Conservation (phyloP, 495 filamentous ascomycete species). For the Aspergillus coremiiformis region DNA sequence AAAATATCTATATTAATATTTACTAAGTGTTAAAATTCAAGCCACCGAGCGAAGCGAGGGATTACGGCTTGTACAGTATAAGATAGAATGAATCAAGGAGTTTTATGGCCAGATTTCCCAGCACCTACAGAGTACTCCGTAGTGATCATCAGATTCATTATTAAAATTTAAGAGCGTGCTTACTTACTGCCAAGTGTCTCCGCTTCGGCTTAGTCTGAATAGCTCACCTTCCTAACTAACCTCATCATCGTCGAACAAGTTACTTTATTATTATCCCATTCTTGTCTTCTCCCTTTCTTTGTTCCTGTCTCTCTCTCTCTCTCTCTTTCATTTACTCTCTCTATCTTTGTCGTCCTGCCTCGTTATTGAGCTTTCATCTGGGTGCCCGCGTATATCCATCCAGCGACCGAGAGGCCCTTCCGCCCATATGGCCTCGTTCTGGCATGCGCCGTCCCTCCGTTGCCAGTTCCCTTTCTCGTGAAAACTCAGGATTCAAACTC, state of each 20-base stretch:
- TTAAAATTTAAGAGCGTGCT: neutral
- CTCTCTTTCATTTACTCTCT: neutral
- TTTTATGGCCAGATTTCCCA: no score
- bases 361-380: neutral
- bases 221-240: neutral
- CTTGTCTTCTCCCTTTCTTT: neutral
- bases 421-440: conserved; percentile 1
- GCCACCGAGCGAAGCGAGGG: no score
- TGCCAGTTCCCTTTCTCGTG: neutral
- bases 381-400: neutral
- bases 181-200: conserved; percentile 18
- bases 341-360: no score
- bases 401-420: neutral
- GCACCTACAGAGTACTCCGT: no score
- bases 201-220: conserved; percentile 11
- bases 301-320: neutral
- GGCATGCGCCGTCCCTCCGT: neutral
- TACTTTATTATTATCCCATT: neutral
- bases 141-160: no score
- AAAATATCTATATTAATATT: no score
- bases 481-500: neutral
- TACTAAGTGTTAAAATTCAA: no score
- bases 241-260: neutral
- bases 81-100: no score
- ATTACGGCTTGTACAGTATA: no score